These are phyloP conservation scores for Sclerotinia minor DNA, from an alignment of 2,329 filamentous ascomycete species.

Conservation along the genomic window DNA sequence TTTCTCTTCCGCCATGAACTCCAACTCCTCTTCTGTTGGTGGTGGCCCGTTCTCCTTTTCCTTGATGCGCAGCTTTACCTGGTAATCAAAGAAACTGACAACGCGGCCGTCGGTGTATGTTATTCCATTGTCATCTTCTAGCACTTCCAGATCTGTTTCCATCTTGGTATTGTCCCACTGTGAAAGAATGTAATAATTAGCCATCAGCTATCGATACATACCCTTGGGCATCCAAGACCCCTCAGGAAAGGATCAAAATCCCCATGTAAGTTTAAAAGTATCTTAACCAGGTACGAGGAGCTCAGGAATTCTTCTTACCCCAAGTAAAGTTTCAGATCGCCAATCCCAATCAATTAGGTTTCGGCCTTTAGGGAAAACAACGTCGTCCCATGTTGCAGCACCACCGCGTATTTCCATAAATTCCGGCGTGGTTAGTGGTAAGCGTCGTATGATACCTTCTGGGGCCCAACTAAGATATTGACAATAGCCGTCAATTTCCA, in stretches of 20 bases:
- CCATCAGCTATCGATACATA: not conserved
- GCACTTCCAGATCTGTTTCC: not conserved
- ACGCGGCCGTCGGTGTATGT: not conserved
- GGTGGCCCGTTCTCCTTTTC: no score
- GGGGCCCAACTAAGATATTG: conserved; percentile 13
- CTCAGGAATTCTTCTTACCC: not conserved
- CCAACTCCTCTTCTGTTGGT: no score
- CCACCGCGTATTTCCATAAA: not conserved
- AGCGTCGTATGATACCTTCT: not conserved
- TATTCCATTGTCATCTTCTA: not conserved
- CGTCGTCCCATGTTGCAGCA: not conserved
- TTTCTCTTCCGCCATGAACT: no score
- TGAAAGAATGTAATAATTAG: not conserved
- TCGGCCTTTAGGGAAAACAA: not conserved
- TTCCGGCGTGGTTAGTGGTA: conserved; percentile 3
- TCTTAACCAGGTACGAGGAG: not conserved
- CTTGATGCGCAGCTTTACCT: no score
- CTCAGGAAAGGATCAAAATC: no score
- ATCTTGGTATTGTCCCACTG: not conserved
- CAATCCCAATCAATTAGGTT: not conserved
- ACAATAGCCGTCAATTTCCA: not conserved
- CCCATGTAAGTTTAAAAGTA: not conserved
- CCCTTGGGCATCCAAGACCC: not conserved
- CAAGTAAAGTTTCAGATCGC: not conserved
- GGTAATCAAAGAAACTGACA: no score